Percentiles rank a stretch among this genome's conserved stretches.
These are phyloP conservation scores for Zostera marina DNA, from an alignment of 116 monocot species.

Conservation along the genomic window DNA sequence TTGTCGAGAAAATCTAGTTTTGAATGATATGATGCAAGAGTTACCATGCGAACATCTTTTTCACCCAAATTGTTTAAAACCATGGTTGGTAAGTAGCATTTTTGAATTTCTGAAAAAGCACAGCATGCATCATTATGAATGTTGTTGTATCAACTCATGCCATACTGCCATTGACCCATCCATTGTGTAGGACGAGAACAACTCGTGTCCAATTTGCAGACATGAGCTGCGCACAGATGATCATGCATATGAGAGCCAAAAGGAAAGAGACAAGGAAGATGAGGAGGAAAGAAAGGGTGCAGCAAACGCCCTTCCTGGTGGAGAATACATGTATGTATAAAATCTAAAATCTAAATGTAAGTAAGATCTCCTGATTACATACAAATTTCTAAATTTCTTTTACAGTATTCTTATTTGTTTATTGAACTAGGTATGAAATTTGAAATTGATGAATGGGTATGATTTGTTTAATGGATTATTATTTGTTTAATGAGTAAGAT, in stretches of 20 bases:
- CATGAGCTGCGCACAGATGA: conserved; percentile 86
- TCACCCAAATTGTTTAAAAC: conserved; percentile 84
- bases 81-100: conserved; percentile 77
- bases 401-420: too few species aligned
- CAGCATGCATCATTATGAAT: not conserved
- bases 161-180: not conserved
- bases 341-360: too few species aligned
- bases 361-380: too few species aligned
- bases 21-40: conserved; percentile 92
- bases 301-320: conserved; percentile 84
- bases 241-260: conserved; percentile 91
- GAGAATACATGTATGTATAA: conserved; percentile 99
- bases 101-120: not conserved
- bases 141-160: not conserved
- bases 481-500: not conserved
- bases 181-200: conserved; percentile 63
- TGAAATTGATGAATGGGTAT: too few species aligned
- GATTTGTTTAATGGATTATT: not conserved
- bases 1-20: conserved; percentile 64
- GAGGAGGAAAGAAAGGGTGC: conserved; percentile 94
- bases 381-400: too few species aligned
- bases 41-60: conserved; percentile 95
- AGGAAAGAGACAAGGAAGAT: conserved; percentile 80
- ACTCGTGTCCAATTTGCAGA: conserved; percentile 89
- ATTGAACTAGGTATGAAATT: too few species aligned